Percentiles rank a stretch among this genome's conserved stretches.
These are phyloP conservation scores for Talaromyces sp. DNA, from an alignment of 2,329 filamentous ascomycete species.

Conservation along the genomic window DNA sequence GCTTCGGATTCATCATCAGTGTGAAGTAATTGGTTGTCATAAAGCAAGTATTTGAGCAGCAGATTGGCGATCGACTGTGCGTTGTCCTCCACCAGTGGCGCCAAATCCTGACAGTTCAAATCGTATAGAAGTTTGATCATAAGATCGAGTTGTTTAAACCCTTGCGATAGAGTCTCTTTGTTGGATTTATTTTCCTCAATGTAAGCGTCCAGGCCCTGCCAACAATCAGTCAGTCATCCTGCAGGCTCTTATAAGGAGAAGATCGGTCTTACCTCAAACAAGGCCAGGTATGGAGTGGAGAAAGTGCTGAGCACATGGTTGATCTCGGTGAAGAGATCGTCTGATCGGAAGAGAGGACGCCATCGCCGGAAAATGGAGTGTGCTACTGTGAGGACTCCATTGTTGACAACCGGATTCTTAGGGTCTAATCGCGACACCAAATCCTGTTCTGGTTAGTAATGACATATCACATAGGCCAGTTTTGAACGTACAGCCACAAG, in stretches of 20 bases:
- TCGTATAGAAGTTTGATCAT: slow-evolving; percentile 93
- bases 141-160: slow-evolving; percentile 82
- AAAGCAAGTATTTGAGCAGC: slow-evolving; percentile 89
- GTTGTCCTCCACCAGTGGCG: slow-evolving; percentile 90
- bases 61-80: slow-evolving; percentile 72
- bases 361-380: slow-evolving; percentile 97
- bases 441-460: slow-evolving; percentile 55
- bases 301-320: slow-evolving; percentile 91
- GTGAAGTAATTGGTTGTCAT: slow-evolving; percentile 77
- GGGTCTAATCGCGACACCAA: slow-evolving; percentile 82
- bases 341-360: slow-evolving; percentile 89
- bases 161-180: slow-evolving; percentile 69
- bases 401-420: slow-evolving; percentile 79
- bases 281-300: slow-evolving; percentile 74
- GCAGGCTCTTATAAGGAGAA: not conserved
- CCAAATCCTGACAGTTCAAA: slow-evolving; percentile 94
- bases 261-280: slow-evolving; percentile 64
- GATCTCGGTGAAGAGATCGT: slow-evolving; percentile 91
- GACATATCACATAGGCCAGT: not conserved
- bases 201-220: slow-evolving; percentile 50
- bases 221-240: slow-evolving; percentile 21
- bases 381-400: slow-evolving; percentile 92
- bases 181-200: slow-evolving; percentile 75
- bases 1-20: slow-evolving; percentile 89
- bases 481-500: slow-evolving; percentile 67